Evolutionary conservation across 2,329 filamentous ascomycete genomes (phyloP), one percentile per base, ranked within the genome.

Genomic region (Canariomyces notabilis): DNA sequence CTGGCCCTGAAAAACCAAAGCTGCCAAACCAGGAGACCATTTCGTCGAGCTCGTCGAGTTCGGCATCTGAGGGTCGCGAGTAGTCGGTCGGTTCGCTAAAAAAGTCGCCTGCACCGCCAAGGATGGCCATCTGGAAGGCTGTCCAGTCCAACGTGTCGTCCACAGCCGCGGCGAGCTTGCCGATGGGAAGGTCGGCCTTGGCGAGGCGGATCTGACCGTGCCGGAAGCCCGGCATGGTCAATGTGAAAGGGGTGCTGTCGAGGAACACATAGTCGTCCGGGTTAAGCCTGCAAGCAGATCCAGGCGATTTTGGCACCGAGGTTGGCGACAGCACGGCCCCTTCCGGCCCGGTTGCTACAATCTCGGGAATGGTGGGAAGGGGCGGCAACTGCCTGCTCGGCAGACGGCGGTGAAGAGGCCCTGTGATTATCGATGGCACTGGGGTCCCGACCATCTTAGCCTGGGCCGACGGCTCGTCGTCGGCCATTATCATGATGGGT

Each of bases 81-180:
- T 64, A 67, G 54, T 71, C 68, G 38, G 67, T 64, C 15, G 65
- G 63, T 41, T 74, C 75, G 15, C 64, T 64, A 42, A 70, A 66
- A 36, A 76, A 67, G 52, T 78, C 76, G 22, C 74, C 75, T 2
- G 75, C 74, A 5, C 75, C 76, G 34, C 79, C 78, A 0, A 77
- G 64, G 40, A 82, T 80, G 14, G 80, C 79, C 72, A 82, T 80
- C 61, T 83, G 79, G 58, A 82, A 83, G 3, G 79, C 78, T 5
- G 75, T 79, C 79, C 79, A 82, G 65, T 83, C 79, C 3, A 82
- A 61, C 7, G 68, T 72, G 38, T 75, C 75, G 41, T 78, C 76
- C 22, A 67, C 63, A 6, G 68, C 63, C 48, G 65, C 68, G 26
- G 56, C 50, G 36, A 62, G 54, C 40, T 57, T 55, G 42, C 48